Evolutionary conservation across 1,284 basidiomycete species (phyloP).

Genomic region (Ustilago xerochloae): DNA sequence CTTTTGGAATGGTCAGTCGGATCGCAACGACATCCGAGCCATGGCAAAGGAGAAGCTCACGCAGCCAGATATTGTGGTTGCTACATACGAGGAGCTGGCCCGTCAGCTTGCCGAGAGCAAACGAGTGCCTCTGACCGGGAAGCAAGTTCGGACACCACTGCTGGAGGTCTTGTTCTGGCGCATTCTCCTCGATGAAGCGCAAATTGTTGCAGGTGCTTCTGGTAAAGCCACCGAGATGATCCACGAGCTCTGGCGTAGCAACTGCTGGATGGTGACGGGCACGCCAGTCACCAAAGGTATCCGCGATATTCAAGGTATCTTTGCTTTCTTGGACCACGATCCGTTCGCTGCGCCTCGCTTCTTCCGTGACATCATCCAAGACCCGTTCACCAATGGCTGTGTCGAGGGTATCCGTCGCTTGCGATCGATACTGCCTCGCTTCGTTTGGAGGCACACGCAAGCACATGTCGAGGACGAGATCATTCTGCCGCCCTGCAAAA

Average conservation of each 20-base stretch:
- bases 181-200: conserved; percentile 54
- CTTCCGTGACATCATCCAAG: conserved; percentile 45
- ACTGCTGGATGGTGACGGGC: conserved; percentile 55
- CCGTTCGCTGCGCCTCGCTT: conserved; percentile 39
- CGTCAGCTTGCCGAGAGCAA: conserved; percentile 42
- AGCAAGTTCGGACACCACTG: conserved; percentile 35
- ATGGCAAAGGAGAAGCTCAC: conserved; percentile 19
- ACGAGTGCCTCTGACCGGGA: conserved; percentile 11
- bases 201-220: conserved; percentile 45
- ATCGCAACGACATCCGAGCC: conserved; percentile 17
- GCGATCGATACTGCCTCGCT: conserved; percentile 40
- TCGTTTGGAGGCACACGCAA: conserved; percentile 53
- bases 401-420: conserved; percentile 45
- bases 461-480: conserved; percentile 53
- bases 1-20: conserved; percentile 22
- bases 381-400: conserved; percentile 43
- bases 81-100: conserved; percentile 53
- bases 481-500: conserved; percentile 36
- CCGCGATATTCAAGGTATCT: conserved; percentile 49
- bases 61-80: conserved; percentile 47
- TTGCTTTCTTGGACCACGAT: conserved; percentile 52
- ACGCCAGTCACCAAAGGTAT: conserved; percentile 52
- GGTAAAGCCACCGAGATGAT: conserved; percentile 49
- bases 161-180: conserved; percentile 55
- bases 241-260: conserved; percentile 52